These are phyloP conservation scores for Geotrichum bryndzae DNA, from an alignment of 1,139 yeast genomes.

Conservation along the genomic window DNA sequence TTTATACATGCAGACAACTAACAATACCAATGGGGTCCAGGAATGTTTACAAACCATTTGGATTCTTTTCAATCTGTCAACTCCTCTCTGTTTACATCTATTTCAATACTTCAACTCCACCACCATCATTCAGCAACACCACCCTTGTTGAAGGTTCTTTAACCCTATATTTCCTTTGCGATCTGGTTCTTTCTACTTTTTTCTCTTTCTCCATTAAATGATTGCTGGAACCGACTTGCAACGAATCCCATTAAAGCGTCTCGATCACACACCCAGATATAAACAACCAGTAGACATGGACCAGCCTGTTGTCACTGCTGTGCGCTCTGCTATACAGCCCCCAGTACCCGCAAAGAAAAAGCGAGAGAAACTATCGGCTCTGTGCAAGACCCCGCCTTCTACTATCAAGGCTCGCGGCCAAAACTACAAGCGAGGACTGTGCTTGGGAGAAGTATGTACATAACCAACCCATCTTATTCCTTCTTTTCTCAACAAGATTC, in stretches of 20 bases:
- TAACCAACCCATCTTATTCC: background rate
- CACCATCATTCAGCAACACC: background rate
- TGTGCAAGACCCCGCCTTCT: constrained; percentile 93
- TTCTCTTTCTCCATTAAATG: background rate
- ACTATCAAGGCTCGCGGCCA: constrained; percentile 67
- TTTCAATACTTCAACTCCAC: background rate
- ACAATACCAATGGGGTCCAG: background rate
- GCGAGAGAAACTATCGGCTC: constrained; percentile 78
- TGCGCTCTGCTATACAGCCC: background rate
- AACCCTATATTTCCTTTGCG: background rate
- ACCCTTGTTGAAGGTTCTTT: background rate
- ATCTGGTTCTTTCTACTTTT: background rate
- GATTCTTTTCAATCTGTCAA: background rate
- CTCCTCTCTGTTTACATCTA: background rate
- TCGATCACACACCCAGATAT: background rate
- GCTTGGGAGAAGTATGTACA: constrained; percentile 63
- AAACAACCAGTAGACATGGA: background rate
- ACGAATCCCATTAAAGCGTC: constrained; percentile 4
- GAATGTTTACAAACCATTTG: background rate
- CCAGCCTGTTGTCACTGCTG: background rate
- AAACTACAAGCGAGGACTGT: constrained; percentile 84
- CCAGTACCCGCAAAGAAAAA: constrained; percentile 45
- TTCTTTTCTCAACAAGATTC: background rate
- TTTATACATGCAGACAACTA: background rate
- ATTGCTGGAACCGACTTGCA: constrained; percentile 2